Percentiles rank a stretch among this genome's conserved stretches.
These are phyloP conservation scores for Penicillium flavigenum DNA, from an alignment of 495 filamentous ascomycete species.

Conservation along the genomic window DNA sequence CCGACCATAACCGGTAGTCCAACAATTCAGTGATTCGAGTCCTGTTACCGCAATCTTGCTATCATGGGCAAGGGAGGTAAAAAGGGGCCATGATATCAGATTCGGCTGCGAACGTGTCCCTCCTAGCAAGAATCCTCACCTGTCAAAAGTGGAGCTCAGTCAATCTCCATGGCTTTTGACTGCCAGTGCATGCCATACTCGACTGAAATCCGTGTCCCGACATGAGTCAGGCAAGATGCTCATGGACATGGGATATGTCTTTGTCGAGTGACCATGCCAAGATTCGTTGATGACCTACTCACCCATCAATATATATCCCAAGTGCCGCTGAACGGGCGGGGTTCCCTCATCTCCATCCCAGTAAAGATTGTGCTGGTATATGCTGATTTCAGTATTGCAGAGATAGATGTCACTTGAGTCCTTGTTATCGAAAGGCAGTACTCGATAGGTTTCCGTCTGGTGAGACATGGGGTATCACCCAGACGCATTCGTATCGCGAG, in stretches of 20 bases:
- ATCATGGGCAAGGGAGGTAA: background rate
- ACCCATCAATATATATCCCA: background rate
- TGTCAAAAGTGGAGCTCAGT: too few species aligned
- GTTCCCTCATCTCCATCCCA: background rate
- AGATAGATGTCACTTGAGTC: background rate
- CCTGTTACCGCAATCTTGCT: background rate
- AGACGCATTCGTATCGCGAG: background rate
- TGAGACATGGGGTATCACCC: background rate
- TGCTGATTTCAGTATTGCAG: background rate
- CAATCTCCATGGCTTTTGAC: background rate
- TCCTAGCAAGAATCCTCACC: too few species aligned
- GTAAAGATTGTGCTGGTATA: background rate
- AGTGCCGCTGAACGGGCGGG: background rate
- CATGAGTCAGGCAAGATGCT: background rate
- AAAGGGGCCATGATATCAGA: background rate
- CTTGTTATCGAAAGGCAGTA: background rate
- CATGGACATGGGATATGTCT: background rate
- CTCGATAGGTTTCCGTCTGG: background rate
- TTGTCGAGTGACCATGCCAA: background rate
- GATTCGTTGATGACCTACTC: background rate
- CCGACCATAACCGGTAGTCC: background rate
- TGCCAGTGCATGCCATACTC: too few species aligned
- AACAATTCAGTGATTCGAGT: background rate
- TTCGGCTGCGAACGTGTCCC: background rate
- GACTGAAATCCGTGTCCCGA: too few species aligned